A percentile compares a stretch with the other conserved stretches of the same genome.
These are phyloP conservation scores for Penicillium freii DNA, from an alignment of 2,329 filamentous ascomycete genomes.

Conservation along the genomic window DNA sequence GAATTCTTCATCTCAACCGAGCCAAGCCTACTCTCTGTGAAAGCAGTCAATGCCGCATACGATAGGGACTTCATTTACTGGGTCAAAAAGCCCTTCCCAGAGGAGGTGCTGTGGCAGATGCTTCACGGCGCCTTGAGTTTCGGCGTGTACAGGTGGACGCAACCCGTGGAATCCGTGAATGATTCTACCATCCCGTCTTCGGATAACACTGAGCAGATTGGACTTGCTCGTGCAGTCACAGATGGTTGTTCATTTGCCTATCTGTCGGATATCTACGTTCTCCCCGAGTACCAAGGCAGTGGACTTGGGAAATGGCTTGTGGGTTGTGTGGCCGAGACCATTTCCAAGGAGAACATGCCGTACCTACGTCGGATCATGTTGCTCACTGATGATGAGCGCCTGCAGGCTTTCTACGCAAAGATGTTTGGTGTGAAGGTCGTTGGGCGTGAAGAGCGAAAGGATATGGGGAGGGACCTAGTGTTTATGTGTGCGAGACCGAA, in stretches of 20 bases:
- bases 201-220: slow-evolving; percentile 47
- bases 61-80: slow-evolving; percentile 19
- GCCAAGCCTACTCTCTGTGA: slow-evolving; percentile 15
- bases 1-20: slow-evolving; percentile 23
- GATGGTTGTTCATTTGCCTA: slow-evolving; percentile 69
- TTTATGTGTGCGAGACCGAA: slow-evolving; percentile 21
- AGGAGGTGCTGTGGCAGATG: slow-evolving; percentile 22
- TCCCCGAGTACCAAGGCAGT: slow-evolving; percentile 57
- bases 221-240: slow-evolving; percentile 64
- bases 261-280: slow-evolving; percentile 66
- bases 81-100: slow-evolving; percentile 13
- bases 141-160: slow-evolving; percentile 18
- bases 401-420: slow-evolving; percentile 22
- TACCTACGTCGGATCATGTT: slow-evolving; percentile 60
- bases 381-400: slow-evolving; percentile 22
- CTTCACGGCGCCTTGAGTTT: slow-evolving; percentile 22
- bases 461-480: slow-evolving; percentile 17
- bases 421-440: slow-evolving; percentile 26
- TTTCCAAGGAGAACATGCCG: slow-evolving; percentile 53
- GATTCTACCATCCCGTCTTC: slow-evolving; percentile 4
- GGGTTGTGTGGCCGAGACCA: slow-evolving; percentile 56
- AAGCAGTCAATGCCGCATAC: slow-evolving; percentile 22
- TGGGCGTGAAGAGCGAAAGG: slow-evolving; percentile 17
- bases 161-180: background rate
- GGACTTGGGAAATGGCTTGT: slow-evolving; percentile 67